Conservation (phyloP, 140 eudicot genomes). For the Ambrosia hybrid region DNA sequence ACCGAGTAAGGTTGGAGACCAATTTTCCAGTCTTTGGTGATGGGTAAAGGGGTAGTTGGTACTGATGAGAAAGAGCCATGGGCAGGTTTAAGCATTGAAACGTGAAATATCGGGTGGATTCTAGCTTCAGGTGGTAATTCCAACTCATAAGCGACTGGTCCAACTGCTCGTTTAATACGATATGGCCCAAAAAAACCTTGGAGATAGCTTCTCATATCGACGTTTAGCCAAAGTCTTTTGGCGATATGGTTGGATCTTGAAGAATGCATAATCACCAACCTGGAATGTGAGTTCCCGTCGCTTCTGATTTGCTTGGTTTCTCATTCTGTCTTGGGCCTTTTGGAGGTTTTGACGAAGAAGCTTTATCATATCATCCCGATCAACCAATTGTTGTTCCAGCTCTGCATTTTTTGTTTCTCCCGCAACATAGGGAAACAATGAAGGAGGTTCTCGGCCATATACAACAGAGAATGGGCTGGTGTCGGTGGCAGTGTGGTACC, state of each 20-base stretch:
- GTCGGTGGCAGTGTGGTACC: neutral
- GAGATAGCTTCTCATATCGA: no score
- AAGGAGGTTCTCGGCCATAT: no score
- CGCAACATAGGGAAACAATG: no score
- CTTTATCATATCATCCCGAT: neutral
- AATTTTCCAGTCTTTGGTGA: conserved; percentile 18
- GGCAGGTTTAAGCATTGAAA: conserved; percentile 14
- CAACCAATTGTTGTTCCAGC: neutral
- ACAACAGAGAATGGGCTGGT: neutral
- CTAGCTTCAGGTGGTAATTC: no score
- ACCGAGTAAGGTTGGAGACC: conserved; percentile 12
- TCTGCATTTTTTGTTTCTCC: no score
- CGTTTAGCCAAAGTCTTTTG: no score
- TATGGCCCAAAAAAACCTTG: conserved; percentile 21
- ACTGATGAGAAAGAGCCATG: conserved; percentile 9
- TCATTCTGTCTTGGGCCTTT: no score
- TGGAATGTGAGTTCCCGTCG: no score
- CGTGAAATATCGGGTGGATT: conserved; percentile 8
- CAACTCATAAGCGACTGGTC: conserved; percentile 14
- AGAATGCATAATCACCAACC: neutral
- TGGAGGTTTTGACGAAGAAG: no score
- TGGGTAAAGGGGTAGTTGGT: neutral
- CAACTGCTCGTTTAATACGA: neutral
- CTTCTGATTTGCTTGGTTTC: neutral
- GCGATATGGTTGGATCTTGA: neutral